Base-by-base conservation (phyloP, 345 rosid genomes). In the Moricandia moricandioides region DNA sequence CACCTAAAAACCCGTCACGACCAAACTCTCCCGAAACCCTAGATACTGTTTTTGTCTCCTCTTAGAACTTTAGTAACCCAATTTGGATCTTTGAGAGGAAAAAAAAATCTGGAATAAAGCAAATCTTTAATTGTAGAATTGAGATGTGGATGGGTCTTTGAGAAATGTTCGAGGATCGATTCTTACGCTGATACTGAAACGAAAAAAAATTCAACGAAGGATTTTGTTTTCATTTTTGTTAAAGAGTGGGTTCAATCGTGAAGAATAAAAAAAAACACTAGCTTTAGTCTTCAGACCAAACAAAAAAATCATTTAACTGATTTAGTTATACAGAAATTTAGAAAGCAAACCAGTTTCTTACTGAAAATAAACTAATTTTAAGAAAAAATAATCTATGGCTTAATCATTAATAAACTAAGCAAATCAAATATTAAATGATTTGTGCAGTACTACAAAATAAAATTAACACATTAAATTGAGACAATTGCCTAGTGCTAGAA, bases 1-100 rank as follows among this genome's bases (percentile, higher is more conserved):
- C 52, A 78, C 78, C 82, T 69, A 57, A 67, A 66, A 65, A 55
- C 80, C 80, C 85, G 85, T 84, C 87, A 85, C 74, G 62, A 29
- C 74, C 26, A 56, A 56, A 30, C 47, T 64, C 60, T 58, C 30
- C 55, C 11, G 66, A 64, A 56, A 72, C 78, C 83, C 82, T 62
- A 61, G 71, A 71, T 39, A 6, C 33, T 16, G 65, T 47, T 47
- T 33, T n/a, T 47, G 18, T 56, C 51, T 55, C n/a, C 26, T 13
- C 56, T 49, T 7, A 8, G 24, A 49, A 16, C 24, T 49, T 49
- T 49, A 16, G 5, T 49, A 21, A 21, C 17, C 13, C 52, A 57
- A 45, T 12, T 58, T 58, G 49, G 61, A 69, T 76, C 69, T n/a
- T 8, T 5, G 39, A 37, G 11, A 54, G 8, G 66, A 31, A 63